A percentile compares a stretch with the other conserved stretches of the same genome.
phyloP scores from a whole-genome alignment of 1,284 basidiomycete species.

The Xerocomus amazonicus region DNA sequence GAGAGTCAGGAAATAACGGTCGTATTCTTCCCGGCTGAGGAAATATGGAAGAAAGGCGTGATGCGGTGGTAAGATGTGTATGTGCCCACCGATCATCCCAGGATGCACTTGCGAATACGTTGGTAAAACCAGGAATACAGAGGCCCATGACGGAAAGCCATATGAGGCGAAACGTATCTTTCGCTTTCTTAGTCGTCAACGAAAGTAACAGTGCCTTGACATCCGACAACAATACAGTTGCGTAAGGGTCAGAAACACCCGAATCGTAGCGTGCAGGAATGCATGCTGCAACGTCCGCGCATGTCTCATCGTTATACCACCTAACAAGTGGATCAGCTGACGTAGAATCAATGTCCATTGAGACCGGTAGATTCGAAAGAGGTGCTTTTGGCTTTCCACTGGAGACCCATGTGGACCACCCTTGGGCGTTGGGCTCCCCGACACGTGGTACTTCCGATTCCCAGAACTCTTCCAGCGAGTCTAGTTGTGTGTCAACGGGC shows the following conservation, averaged over 20 bases:
- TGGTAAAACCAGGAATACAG: conserved; percentile 62
- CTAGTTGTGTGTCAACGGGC: conserved; percentile 47
- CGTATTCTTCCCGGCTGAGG: conserved; percentile 37
- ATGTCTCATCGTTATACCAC: conserved; percentile 66
- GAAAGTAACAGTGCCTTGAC: conserved; percentile 67
- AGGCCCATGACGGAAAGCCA: conserved; percentile 80
- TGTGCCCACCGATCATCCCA: conserved; percentile 68
- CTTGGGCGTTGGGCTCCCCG: conserved; percentile 57
- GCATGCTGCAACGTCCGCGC: conserved; percentile 41
- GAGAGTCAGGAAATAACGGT: conserved; percentile 49
- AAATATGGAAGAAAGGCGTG: conserved; percentile 51
- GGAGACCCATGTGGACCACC: conserved; percentile 60
- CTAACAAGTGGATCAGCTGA: conserved; percentile 59
- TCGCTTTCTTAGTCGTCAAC: conserved; percentile 50
- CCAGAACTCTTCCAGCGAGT: conserved; percentile 71
- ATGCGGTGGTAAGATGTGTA: conserved; percentile 40
- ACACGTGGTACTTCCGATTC: conserved; percentile 65
- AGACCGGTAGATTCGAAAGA: conserved; percentile 9
- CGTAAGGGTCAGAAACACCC: conserved; percentile 71
- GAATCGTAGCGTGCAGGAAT: conserved; percentile 60
- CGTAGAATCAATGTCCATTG: conserved; percentile 20
- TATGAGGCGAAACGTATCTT: conserved; percentile 64
- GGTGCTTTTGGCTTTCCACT: conserved; percentile 36
- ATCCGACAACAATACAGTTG: conserved; percentile 78
- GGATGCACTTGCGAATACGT: conserved; percentile 38